Evolutionary conservation across 495 filamentous ascomycete species (phyloP).

Genomic region (Podospora didyma): DNA sequence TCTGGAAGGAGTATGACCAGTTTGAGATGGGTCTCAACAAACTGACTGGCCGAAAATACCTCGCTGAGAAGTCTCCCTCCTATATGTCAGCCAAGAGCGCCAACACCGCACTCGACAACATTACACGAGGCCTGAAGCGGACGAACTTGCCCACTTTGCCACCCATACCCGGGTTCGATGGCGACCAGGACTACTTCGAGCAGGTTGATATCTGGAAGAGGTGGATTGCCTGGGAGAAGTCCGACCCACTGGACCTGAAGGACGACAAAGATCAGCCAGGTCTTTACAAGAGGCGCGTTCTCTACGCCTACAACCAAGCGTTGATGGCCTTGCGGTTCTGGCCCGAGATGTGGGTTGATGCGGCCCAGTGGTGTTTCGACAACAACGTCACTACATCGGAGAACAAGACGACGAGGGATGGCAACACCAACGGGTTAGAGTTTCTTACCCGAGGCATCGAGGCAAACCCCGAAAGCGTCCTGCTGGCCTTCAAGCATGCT

Average conservation of each 20-base stretch:
- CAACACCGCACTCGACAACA: slow-evolving; percentile 76
- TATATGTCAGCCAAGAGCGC: slow-evolving; percentile 93
- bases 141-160: slow-evolving; percentile 77
- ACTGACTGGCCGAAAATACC: slow-evolving; percentile 80
- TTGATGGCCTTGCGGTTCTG: slow-evolving; percentile 90
- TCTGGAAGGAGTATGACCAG: slow-evolving; percentile 97
- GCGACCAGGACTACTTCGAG: slow-evolving; percentile 75
- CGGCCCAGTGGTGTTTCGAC: slow-evolving; percentile 85
- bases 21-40: slow-evolving; percentile 95
- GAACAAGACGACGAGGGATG: slow-evolving; percentile 59
- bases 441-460: slow-evolving; percentile 77
- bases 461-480: slow-evolving; percentile 89
- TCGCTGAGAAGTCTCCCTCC: slow-evolving; percentile 83
- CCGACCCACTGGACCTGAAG: slow-evolving; percentile 79
- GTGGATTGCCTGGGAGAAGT: slow-evolving; percentile 94
- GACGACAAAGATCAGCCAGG: slow-evolving; percentile 76
- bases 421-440: slow-evolving; percentile 54
- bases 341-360: slow-evolving; percentile 94
- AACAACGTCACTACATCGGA: slow-evolving; percentile 57
- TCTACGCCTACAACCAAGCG: slow-evolving; percentile 91
- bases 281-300: slow-evolving; percentile 68
- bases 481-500: slow-evolving; percentile 82
- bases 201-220: slow-evolving; percentile 90
- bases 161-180: slow-evolving; percentile 79
- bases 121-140: slow-evolving; percentile 72